Percentiles rank a stretch among this genome's conserved stretches.
phyloP scores from a whole-genome alignment of 768 basidiomycete genomes.

The Calvatia gigantea region DNA sequence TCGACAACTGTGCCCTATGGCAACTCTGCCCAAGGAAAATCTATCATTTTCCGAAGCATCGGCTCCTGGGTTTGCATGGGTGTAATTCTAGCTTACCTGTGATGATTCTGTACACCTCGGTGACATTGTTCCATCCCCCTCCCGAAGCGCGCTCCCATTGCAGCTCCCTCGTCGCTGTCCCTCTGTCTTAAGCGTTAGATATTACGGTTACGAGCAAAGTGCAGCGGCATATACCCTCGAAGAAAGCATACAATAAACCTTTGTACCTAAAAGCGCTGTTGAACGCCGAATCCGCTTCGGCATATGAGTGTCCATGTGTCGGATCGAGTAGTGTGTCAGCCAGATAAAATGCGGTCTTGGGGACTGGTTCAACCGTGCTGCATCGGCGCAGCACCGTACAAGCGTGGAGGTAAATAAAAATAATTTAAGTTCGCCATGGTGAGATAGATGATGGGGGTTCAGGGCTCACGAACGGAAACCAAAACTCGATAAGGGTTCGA shows the following conservation, averaged over 20 bases:
- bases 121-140: slow-evolving; percentile 26
- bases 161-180: slow-evolving; percentile 13
- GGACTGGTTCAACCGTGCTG: slow-evolving; percentile 17
- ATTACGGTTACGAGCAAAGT: background rate
- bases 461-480: slow-evolving; percentile 25
- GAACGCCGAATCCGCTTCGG: slow-evolving; percentile 12
- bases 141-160: slow-evolving; percentile 20
- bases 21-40: slow-evolving; percentile 32
- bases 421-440: no score
- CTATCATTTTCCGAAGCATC: slow-evolving; percentile 17
- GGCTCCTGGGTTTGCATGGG: no score
- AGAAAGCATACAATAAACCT: slow-evolving; percentile 10
- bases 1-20: slow-evolving; percentile 27
- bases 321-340: slow-evolving; percentile 28
- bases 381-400: no score
- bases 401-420: no score
- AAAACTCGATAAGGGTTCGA: no score
- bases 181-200: slow-evolving; percentile 8
- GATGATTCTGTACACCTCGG: slow-evolving; percentile 18
- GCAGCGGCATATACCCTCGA: background rate
- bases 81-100: slow-evolving; percentile 15
- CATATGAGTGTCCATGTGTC: slow-evolving; percentile 18
- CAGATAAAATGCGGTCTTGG: slow-evolving; percentile 18
- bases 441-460: no score
- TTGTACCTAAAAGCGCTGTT: slow-evolving; percentile 7